These are phyloP conservation scores for Tardiomyces depauwii DNA, from an alignment of 1,139 yeast genomes.

Conservation along the genomic window DNA sequence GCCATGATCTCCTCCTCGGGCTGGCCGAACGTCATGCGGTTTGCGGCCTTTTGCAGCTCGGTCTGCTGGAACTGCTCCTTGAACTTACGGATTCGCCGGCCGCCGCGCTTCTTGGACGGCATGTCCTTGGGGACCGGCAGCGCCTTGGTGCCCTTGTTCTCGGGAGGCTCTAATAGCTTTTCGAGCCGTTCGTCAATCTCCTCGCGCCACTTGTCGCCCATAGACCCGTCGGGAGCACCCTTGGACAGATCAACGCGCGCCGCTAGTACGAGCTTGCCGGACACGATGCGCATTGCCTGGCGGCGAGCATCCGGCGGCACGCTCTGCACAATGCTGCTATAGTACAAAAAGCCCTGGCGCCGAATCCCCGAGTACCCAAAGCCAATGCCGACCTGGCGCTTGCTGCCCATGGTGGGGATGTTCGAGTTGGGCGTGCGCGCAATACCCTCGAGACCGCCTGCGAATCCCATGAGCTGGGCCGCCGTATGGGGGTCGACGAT, in stretches of 20 bases:
- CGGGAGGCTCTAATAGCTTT: conserved; percentile 72
- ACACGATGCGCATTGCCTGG: conserved; percentile 66
- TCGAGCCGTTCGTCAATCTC: conserved; percentile 58
- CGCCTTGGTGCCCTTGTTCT: conserved; percentile 55
- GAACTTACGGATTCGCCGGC: conserved; percentile 64
- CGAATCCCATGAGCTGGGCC: conserved; percentile 57
- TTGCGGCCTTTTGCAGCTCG: conserved; percentile 72
- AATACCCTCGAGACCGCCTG: conserved; percentile 63
- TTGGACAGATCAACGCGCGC: conserved; percentile 63
- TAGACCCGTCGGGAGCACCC: conserved; percentile 35
- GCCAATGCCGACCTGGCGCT: conserved; percentile 37
- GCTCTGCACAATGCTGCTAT: conserved; percentile 25
- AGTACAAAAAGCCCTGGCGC: conserved; percentile 46
- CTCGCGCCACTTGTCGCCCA: conserved; percentile 46
- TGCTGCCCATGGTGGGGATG: conserved; percentile 65
- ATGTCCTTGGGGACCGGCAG: conserved; percentile 73
- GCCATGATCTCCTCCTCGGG: conserved; percentile 41
- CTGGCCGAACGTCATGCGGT: conserved; percentile 73
- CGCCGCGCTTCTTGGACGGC: conserved; percentile 79
- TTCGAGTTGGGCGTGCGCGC: conserved; percentile 76
- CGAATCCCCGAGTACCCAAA: conserved; percentile 29
- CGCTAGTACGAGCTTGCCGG: conserved; percentile 74
- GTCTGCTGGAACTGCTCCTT: conserved; percentile 75
- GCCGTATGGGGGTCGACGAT: conserved; percentile 66
- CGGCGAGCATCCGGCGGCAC: conserved; percentile 49